phyloP scores from a whole-genome alignment of 345 rosid genomes.

The Aurinia saxatilis region DNA sequence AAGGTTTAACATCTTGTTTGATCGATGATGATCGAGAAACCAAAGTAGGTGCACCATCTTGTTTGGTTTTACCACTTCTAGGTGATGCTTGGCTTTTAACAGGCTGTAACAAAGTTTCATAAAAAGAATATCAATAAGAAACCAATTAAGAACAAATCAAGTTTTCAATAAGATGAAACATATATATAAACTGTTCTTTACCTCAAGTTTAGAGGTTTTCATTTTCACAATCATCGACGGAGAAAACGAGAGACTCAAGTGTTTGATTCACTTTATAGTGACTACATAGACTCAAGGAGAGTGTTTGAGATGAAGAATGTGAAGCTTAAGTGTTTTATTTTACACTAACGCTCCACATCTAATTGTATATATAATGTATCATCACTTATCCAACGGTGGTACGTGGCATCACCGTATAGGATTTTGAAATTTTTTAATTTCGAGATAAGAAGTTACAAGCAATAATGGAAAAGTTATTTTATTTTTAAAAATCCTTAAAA shows the following conservation, averaged over 20 bases:
- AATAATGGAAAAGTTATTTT: background rate
- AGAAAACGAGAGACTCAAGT: slow-evolving; percentile 10
- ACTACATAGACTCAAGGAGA: background rate
- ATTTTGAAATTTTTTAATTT: background rate
- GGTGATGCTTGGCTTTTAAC: slow-evolving; percentile 21
- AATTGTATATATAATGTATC: background rate
- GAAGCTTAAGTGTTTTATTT: slow-evolving; percentile 10
- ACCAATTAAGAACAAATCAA: background rate
- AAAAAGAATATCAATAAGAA: background rate
- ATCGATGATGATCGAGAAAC: no score
- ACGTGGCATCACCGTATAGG: slow-evolving; percentile 1
- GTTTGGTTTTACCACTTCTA: slow-evolving; percentile 24
- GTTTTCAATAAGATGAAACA: background rate
- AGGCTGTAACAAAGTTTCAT: slow-evolving; percentile 22
- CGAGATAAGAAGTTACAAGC: background rate
- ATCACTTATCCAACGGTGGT: background rate
- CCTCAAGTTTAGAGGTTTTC: slow-evolving; percentile 13
- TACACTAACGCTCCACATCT: slow-evolving; percentile 4
- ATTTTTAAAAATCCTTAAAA: background rate
- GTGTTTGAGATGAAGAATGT: slow-evolving; percentile 17
- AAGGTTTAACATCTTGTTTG: background rate
- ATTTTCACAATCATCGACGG: slow-evolving; percentile 20
- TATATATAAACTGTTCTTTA: background rate
- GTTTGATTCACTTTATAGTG: background rate
- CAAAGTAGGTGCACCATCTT: no score